Percentiles rank a stretch among this genome's conserved stretches.
Evolutionary conservation across 1,284 basidiomycete species (phyloP).

Genomic region (Tilletia indica): DNA sequence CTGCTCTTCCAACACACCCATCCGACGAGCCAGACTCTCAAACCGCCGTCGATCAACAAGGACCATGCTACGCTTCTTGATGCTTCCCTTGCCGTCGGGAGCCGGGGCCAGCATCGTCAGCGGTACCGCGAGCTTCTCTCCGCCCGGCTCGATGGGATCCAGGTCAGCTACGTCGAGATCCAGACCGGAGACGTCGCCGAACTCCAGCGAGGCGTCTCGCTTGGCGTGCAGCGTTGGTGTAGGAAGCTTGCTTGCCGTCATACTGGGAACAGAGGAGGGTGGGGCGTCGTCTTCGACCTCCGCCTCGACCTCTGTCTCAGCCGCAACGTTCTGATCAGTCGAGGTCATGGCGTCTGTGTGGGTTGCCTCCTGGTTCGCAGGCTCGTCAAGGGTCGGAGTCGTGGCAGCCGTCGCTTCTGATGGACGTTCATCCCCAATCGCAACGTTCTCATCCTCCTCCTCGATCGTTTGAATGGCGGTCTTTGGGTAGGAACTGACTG

Average conservation of each 20-base stretch:
- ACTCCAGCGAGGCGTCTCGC: constrained; percentile 4
- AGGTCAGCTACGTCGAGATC: background rate
- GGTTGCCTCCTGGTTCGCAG: no score
- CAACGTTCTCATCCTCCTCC: no score
- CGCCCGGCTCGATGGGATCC: constrained; percentile 13
- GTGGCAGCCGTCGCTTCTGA: no score
- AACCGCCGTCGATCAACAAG: constrained; percentile 44
- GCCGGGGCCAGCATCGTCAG: constrained; percentile 36
- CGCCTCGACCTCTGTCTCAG: no score
- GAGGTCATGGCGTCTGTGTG: no score
- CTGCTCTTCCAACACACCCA: constrained; percentile 38
- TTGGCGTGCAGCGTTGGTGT: constrained; percentile 16
- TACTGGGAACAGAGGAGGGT: background rate
- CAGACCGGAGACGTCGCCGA: constrained; percentile 12
- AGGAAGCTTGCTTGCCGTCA: constrained; percentile 7
- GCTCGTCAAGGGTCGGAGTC: no score
- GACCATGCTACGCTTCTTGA: constrained; percentile 45
- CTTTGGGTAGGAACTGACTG: no score
- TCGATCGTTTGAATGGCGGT: no score
- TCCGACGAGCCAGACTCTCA: constrained; percentile 40
- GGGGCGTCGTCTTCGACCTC: background rate
- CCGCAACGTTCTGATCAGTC: no score
- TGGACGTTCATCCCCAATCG: no score
- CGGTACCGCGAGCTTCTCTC: constrained; percentile 32
- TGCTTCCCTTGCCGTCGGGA: constrained; percentile 41